These are phyloP conservation scores for Fomitopsis palustris DNA, from an alignment of 1,284 basidiomycete genomes.

Conservation along the genomic window DNA sequence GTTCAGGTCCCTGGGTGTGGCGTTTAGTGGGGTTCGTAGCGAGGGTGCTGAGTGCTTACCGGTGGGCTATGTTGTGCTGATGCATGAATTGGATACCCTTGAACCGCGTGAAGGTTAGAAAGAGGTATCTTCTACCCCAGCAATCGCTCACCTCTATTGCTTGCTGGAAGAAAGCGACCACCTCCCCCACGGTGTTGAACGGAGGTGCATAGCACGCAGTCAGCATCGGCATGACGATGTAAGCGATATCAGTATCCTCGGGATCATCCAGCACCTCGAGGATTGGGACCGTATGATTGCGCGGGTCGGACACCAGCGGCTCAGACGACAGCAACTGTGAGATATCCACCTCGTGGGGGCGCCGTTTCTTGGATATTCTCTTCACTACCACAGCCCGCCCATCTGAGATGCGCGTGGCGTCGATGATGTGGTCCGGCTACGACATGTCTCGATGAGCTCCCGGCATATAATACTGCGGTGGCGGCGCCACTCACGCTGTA, in stretches of 20 bases:
- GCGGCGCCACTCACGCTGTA: neutral
- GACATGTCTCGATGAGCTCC: no score
- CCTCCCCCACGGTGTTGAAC: conserved; percentile 17
- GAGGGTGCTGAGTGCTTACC: conserved; percentile 1
- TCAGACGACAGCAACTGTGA: neutral
- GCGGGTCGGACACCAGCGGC: neutral
- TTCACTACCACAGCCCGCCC: neutral
- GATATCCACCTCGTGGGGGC: neutral
- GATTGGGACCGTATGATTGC: neutral
- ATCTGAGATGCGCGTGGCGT: neutral
- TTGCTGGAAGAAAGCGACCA: conserved; percentile 23
- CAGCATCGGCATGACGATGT: neutral
- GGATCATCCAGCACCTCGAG: neutral
- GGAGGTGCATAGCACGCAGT: no score
- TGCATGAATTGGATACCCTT: conserved; percentile 19
- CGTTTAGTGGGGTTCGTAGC: no score
- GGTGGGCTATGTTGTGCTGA: conserved; percentile 15
- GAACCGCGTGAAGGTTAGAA: no score
- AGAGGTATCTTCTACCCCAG: no score
- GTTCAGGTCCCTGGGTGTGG: conserved; percentile 36
- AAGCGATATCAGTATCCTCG: neutral
- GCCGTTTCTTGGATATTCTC: neutral
- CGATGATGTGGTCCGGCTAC: neutral
- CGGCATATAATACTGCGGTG: no score
- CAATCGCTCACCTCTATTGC: conserved; percentile 20